Conservation (phyloP, 768 basidiomycete species). For the Leccinum barrowsii region DNA sequence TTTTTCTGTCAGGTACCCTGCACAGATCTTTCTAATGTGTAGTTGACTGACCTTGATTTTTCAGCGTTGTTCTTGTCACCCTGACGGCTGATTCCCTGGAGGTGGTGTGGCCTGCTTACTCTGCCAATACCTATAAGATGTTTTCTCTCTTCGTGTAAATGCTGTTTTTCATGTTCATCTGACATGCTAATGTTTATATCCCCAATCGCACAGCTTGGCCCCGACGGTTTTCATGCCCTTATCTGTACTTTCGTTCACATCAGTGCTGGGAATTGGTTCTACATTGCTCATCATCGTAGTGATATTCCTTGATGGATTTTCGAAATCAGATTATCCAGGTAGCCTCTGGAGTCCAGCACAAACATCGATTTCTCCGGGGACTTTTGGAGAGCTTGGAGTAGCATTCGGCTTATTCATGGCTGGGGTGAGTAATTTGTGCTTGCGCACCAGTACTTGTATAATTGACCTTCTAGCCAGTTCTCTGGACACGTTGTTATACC, state of each 20-base stretch:
- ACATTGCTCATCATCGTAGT: conserved; percentile 72
- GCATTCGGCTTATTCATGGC: conserved; percentile 91
- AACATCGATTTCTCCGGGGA: conserved; percentile 58
- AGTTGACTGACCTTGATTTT: background rate
- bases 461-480: conserved; percentile 45
- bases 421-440: conserved; percentile 50
- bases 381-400: conserved; percentile 60
- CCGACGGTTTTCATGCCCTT: conserved; percentile 87
- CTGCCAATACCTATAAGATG: conserved; percentile 71
- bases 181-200: background rate
- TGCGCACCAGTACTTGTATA: background rate
- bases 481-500: conserved; percentile 93
- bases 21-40: background rate
- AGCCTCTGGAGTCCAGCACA: conserved; percentile 72
- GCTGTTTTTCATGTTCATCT: background rate
- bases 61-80: conserved; percentile 82
- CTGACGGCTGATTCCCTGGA: conserved; percentile 86
- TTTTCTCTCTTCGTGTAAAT: conserved; percentile 68
- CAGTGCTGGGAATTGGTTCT: conserved; percentile 80
- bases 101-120: conserved; percentile 63
- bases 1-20: conserved; percentile 69
- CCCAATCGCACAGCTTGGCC: conserved; percentile 51
- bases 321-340: conserved; percentile 70
- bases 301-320: conserved; percentile 77
- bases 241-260: conserved; percentile 82